A percentile compares a stretch with the other conserved stretches of the same genome.
Evolutionary conservation across 176 grass and related monocot genomes (phyloP).

Genomic region (Poa pratensis): DNA sequence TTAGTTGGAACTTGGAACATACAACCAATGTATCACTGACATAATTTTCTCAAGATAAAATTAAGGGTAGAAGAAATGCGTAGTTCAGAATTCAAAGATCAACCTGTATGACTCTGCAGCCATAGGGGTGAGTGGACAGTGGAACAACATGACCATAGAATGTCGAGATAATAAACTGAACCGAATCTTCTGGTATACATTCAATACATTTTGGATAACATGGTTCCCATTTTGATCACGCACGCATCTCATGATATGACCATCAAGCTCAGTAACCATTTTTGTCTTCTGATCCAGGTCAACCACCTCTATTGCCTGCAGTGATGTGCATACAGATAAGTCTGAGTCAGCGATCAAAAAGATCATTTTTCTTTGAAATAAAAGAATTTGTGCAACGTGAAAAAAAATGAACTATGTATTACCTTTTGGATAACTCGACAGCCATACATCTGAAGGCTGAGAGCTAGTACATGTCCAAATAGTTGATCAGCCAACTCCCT

Average conservation of each 20-base stretch:
- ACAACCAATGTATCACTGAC: too few species aligned
- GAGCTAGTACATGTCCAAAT: conserved; percentile 75
- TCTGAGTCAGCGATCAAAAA: conserved; percentile 16
- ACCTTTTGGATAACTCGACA: conserved; percentile 95
- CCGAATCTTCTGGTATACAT: conserved; percentile 79
- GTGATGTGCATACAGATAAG: conserved; percentile 25
- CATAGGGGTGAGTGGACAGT: conserved; percentile 92
- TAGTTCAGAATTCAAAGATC: conserved; percentile 14
- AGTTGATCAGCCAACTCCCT: conserved; percentile 83
- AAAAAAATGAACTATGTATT: conserved; percentile 32
- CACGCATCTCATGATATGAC: conserved; percentile 86
- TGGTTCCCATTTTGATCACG: conserved; percentile 98
- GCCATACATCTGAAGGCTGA: conserved; percentile 94
- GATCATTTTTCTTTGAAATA: background rate
- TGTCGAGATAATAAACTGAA: conserved; percentile 87
- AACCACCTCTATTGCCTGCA: conserved; percentile 92
- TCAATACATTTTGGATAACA: conserved; percentile 99
- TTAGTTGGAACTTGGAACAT: background rate
- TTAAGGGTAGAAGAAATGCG: conserved; percentile 1
- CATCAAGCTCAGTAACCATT: conserved; percentile 87
- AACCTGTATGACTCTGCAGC: conserved; percentile 94
- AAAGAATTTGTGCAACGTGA: background rate
- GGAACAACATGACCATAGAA: conserved; percentile 90
- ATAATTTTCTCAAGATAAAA: background rate
- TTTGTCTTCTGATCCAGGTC: conserved; percentile 92